These are phyloP conservation scores for Plectosphaerella plurivora DNA, from an alignment of 2,329 filamentous ascomycete species.

Conservation along the genomic window DNA sequence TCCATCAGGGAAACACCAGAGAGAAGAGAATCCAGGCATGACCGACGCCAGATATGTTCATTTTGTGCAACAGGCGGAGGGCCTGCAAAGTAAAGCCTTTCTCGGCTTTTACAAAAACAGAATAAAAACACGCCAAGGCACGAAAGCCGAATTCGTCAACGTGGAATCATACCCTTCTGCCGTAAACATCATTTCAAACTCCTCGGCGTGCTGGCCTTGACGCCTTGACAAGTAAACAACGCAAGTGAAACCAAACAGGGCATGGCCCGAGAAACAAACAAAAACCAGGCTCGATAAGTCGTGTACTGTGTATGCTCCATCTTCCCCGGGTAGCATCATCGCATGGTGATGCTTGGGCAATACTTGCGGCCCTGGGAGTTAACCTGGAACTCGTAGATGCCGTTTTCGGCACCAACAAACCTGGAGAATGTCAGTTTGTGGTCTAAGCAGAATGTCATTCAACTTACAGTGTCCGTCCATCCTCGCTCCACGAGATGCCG, in stretches of 20 bases:
- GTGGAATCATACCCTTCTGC: no score
- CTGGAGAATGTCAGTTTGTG: conserved; percentile 29
- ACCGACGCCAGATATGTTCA: no score
- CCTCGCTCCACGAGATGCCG: conserved; percentile 57
- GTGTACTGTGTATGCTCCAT: neutral
- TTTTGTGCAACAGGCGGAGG: no score
- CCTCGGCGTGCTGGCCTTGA: neutral
- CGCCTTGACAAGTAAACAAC: neutral
- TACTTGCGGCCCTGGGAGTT: conserved; percentile 58
- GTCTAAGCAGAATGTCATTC: neutral
- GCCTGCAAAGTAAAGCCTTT: no score
- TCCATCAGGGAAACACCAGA: no score
- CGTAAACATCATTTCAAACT: no score
- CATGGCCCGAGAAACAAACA: neutral
- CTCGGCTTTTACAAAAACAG: no score
- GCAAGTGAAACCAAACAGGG: neutral
- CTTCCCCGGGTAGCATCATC: conserved; percentile 27
- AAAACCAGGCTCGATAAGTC: neutral
- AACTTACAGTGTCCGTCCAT: conserved; percentile 55
- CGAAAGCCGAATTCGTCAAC: no score
- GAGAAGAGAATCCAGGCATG: no score
- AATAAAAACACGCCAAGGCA: no score
- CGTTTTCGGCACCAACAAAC: conserved; percentile 63
- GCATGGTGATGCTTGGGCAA: conserved; percentile 49
- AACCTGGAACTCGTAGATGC: conserved; percentile 70